Base-by-base conservation (phyloP, 2,329 filamentous ascomycete species). In the Emergomyces orientalis region DNA sequence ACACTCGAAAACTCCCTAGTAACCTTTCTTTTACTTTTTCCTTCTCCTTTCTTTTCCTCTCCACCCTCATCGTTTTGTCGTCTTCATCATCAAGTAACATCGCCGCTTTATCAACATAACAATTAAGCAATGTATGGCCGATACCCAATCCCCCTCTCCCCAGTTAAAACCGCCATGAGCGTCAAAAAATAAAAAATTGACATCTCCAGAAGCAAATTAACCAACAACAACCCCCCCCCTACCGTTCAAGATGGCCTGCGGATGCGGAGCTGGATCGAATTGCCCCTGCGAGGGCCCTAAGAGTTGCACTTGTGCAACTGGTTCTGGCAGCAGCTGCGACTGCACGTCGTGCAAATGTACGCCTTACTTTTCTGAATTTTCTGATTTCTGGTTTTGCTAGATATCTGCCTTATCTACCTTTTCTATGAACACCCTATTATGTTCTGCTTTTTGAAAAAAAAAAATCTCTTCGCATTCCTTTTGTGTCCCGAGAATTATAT, bases 211-310 rank as follows among this genome's bases (percentile, higher is more conserved):
- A 17, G 9, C 22, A 51, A 5, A 49, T 17, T 51, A 30, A 51
- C 25, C 22, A 27, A 49, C 3, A 49, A 8, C 34, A 34, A 22
- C 17, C 14, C 17, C 30, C 17, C 6, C 8, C 13, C 2, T 32
- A 25, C n/a, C 14, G 34, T 32, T 19, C 9, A 61, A 61, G 30
- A 61, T 61, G 59, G 58, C n/a, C n/a, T 61, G 59, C n/a, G 47
- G 47, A 47, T 61, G 59, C 59, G 59, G 59, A 34, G 9, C 30
- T 27, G 49, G 47, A n/a, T 47, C 43, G 22, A 14, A 19, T 7
- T 61, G 59, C 32, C 22, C 45, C 59, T 61, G 59, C 22, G 19
- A 39, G 9, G 59, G 59, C 14, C 59, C 59, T 22, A n/a, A 52
- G 47, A 54, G 17, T 6, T 61, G 59, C 32, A 27, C 45, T 9